A percentile compares a stretch with the other conserved stretches of the same genome.
These are phyloP conservation scores for Tubosaeta sp. DNA, from an alignment of 768 basidiomycete genomes.

Conservation along the genomic window DNA sequence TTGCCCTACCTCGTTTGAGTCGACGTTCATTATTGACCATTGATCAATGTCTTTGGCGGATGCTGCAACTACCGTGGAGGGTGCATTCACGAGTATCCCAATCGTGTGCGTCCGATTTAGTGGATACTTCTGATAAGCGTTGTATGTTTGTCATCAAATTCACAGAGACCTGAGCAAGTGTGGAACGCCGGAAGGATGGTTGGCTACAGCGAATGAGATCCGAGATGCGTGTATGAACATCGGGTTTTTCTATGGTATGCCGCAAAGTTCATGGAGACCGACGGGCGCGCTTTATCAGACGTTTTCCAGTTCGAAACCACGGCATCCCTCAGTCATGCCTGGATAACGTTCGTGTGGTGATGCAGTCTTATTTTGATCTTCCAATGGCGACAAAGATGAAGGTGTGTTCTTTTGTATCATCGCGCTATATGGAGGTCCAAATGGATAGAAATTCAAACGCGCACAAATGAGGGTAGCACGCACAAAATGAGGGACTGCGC, in stretches of 20 bases:
- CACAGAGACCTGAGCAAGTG: slow-evolving; percentile 21
- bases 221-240: slow-evolving; percentile 75
- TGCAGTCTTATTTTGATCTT: slow-evolving; percentile 65
- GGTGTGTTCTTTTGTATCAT: slow-evolving; percentile 31
- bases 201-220: slow-evolving; percentile 51
- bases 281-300: background rate
- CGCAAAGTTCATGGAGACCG: background rate
- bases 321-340: slow-evolving; percentile 57
- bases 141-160: background rate
- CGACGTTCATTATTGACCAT: background rate
- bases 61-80: background rate
- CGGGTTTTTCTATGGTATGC: slow-evolving; percentile 79
- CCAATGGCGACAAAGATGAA: slow-evolving; percentile 61
- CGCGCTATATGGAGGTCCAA: no score
- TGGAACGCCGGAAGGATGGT: slow-evolving; percentile 30
- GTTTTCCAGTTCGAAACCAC: slow-evolving; percentile 68
- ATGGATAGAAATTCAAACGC: no score
- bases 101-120: slow-evolving; percentile 17
- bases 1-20: background rate
- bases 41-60: background rate
- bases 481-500: no score
- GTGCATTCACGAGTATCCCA: slow-evolving; percentile 1
- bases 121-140: background rate
- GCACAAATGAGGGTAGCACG: no score
- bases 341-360: slow-evolving; percentile 38